A percentile compares a stretch with the other conserved stretches of the same genome.
These are phyloP conservation scores for Penicillium lagena DNA, from an alignment of 495 filamentous ascomycete genomes.

Conservation along the genomic window DNA sequence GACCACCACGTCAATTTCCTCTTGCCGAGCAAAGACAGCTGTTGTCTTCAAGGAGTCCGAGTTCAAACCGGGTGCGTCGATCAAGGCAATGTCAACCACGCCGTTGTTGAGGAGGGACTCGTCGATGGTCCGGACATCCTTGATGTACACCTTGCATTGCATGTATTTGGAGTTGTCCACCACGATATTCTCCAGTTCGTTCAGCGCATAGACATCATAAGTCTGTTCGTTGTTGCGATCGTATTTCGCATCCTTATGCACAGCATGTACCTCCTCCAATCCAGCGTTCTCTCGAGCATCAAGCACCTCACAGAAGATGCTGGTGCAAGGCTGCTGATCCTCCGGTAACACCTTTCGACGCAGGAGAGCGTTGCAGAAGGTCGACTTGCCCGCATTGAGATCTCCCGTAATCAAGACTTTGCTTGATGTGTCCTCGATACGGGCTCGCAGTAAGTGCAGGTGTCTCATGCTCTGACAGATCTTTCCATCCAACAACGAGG, in stretches of 20 bases:
- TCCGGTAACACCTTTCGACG: conserved; percentile 90
- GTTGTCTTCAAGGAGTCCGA: conserved; percentile 95
- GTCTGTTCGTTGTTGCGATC: conserved; percentile 88
- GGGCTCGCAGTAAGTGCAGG: conserved; percentile 74
- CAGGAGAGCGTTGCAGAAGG: conserved; percentile 93
- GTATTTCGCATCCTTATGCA: conserved; percentile 73
- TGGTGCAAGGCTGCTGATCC: conserved; percentile 98
- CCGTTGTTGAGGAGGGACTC: conserved; percentile 95
- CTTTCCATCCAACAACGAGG: conserved; percentile 84
- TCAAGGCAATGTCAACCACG: conserved; percentile 94
- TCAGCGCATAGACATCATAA: conserved; percentile 75
- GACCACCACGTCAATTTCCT: conserved; percentile 98
- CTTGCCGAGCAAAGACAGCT: conserved; percentile 91
- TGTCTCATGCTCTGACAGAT: conserved; percentile 91
- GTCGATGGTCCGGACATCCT: conserved; percentile 83
- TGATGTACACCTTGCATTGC: conserved; percentile 96
- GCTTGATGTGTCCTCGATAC: conserved; percentile 95
- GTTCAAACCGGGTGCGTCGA: conserved; percentile 94
- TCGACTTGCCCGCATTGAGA: conserved; percentile 95
- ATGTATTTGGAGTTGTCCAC: conserved; percentile 78
- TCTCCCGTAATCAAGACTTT: conserved; percentile 98
- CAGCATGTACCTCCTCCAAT: conserved; percentile 90
- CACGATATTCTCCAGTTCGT: conserved; percentile 81
- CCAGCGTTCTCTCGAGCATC: conserved; percentile 86
- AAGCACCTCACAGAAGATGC: conserved; percentile 95